Evolutionary conservation across 1,284 basidiomycete species (phyloP), one percentile per base, ranked within the genome.

Genomic region (Tilletia indica): DNA sequence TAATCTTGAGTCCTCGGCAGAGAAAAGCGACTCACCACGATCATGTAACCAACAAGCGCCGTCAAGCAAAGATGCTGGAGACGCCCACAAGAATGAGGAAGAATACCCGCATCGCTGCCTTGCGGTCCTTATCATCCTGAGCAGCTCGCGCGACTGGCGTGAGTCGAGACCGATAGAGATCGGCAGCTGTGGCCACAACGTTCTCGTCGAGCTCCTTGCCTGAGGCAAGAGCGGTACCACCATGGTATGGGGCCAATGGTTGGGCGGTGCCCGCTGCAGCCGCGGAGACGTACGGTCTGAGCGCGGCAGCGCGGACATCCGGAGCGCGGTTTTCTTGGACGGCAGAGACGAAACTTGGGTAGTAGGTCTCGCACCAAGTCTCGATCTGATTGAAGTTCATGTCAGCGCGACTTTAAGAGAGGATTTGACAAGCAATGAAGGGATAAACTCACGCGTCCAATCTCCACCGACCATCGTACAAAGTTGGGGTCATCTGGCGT

Each of bases 401-500:
- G 42, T 45, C 42, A 45, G 42, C 42, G 14, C 14, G 42, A 14
- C 42, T 14, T 1, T 45, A 14, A 0, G 9, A 8, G 42, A 45
- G 42, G 14, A 9, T 45, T 9, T 45, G 42, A 45, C 1, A 3
- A 45, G 9, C 9, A 45, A 45, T 8, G 42, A 45, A 9, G 14
- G 6, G 42, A 9, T 14, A 19, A 12, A 69, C 71, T 69, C 48
- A 68, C 70, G 4, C 79, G 68, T 3, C 77, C 75, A 2, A 84
- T 67, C 70, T 82, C 81, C 9, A 83, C 74, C 19, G 72, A 70
- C 83, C 83, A 84, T 8, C 74, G 74, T 3, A 74, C 51, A 70
- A 92, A 94, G 86, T 91, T 93, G 56, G 95, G 94, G 85, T 99
- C 96, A 68, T 90, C 87, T 11, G 92, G 90, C 36, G 88, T 84